These are phyloP conservation scores for Chytriomyces hyalinus DNA, from an alignment of 192 early-diverging fungal species.

Conservation along the genomic window DNA sequence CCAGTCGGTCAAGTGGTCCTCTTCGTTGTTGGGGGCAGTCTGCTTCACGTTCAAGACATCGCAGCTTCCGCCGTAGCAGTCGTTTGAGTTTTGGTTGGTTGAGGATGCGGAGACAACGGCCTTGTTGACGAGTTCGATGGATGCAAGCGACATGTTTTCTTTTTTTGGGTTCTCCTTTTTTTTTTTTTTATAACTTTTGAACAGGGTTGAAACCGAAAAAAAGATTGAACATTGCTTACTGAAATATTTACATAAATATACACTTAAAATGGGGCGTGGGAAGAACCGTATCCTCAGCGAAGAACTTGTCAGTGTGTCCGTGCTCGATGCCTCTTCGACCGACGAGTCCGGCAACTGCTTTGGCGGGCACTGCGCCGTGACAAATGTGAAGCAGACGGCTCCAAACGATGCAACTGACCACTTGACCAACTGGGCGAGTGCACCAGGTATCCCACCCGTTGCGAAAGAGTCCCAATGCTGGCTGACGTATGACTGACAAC, in stretches of 20 bases:
- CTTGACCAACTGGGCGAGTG: background rate
- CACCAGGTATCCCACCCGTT: background rate
- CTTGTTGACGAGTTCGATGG: conserved; percentile 11
- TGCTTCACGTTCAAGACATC: conserved; percentile 17
- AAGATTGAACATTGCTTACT: no score
- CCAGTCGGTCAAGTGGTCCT: conserved; percentile 22
- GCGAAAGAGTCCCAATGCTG: no score
- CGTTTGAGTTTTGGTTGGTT: background rate
- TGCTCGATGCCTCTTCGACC: background rate
- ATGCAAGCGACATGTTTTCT: conserved; percentile 2
- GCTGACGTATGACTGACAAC: no score
- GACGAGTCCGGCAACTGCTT: background rate
- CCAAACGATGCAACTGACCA: background rate
- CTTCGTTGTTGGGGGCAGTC: conserved; percentile 9
- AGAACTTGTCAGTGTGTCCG: background rate
- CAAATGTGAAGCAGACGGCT: background rate
- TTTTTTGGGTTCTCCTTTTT: background rate
- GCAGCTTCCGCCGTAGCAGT: conserved; percentile 7
- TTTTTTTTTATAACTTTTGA: background rate
- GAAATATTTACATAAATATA: no score
- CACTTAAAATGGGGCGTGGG: background rate
- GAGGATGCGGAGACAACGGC: conserved; percentile 14
- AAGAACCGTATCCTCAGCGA: background rate
- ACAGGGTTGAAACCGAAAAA: no score
- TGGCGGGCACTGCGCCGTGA: background rate